Evolutionary conservation across 495 filamentous ascomycete genomes (phyloP).

Genomic region (Neurospora sp.): DNA sequence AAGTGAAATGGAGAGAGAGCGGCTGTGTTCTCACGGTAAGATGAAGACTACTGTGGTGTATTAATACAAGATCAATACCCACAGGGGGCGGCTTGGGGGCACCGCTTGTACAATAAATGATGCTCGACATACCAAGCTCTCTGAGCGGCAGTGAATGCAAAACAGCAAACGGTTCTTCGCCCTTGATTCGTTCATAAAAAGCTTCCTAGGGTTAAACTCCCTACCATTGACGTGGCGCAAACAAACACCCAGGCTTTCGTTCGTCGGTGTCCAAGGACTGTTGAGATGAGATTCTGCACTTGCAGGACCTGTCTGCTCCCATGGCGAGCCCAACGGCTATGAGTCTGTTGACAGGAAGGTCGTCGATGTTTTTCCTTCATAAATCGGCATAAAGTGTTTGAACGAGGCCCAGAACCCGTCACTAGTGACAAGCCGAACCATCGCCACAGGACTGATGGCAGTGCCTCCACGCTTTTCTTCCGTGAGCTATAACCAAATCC

Average conservation of each 20-base stretch:
- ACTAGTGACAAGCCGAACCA: background rate
- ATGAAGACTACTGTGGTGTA: background rate
- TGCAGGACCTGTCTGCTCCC: background rate
- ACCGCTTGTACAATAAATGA: background rate
- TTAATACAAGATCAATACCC: background rate
- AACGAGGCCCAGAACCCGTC: background rate
- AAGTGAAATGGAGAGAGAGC: background rate
- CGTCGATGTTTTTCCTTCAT: background rate
- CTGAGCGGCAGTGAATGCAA: background rate
- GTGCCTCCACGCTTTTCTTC: background rate
- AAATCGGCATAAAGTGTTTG: background rate
- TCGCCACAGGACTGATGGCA: background rate
- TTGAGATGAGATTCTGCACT: background rate
- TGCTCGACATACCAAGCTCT: background rate
- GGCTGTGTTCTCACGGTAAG: background rate
- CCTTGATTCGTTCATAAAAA: background rate
- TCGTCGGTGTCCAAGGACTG: background rate
- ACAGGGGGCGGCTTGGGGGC: background rate
- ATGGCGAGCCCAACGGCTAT: background rate
- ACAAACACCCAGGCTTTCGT: background rate
- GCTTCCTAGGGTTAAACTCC: background rate
- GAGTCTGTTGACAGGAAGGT: background rate
- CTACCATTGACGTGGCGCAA: background rate
- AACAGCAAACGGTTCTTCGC: background rate
- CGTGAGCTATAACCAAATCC: background rate